Evolutionary conservation across 1,284 basidiomycete species (phyloP), one percentile per base, ranked within the genome.

Genomic region (Exobasidium cylindrosporum): DNA sequence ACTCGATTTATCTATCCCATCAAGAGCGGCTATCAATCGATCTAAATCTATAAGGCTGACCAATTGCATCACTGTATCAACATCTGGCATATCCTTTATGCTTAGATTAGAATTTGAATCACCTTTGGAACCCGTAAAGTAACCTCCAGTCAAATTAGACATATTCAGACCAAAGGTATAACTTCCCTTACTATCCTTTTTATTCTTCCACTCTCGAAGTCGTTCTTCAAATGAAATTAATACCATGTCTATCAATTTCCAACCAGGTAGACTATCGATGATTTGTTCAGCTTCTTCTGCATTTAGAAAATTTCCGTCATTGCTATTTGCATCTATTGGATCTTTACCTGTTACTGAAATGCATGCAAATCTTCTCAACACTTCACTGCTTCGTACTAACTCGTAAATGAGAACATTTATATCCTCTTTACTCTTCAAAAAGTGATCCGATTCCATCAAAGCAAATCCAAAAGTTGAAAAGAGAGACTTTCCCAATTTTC

Each of bases 401-500:
- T 55, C 53, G 17, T 32, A 55, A 5, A 55, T 23, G 21, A 55
- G 21, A n/a, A 55, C 23, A 29, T 55, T 55, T 23, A 55, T 29
- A 28, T 55, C 53, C 14, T 55, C 21, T 21, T 29, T 26, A 21
- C 21, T 26, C 26, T 35, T 23, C 29, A 55, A 17, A 35, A 32
- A 55, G 4, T 29, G 4, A 44, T 55, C 53, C 40, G 53, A 55
- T 44, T 55, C 53, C 4, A 32, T n/a, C 53, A 55, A 11, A 14
- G 53, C 53, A 21, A 55, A 44, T 23, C 53, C 26, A n/a, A 55
- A 26, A 5, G 53, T 55, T 23, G 53, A 55, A 11, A 55, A n/a
- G 28, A 55, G 53, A 30, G 53, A 21, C 30, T 55, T 21, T n/a
- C 53, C 53, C 26, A 55, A 17, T 5, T 55, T 23, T 4, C 53